Evolutionary conservation across 805 yeast genomes (phyloP).

Genomic region (Kuraishia borneana): DNA sequence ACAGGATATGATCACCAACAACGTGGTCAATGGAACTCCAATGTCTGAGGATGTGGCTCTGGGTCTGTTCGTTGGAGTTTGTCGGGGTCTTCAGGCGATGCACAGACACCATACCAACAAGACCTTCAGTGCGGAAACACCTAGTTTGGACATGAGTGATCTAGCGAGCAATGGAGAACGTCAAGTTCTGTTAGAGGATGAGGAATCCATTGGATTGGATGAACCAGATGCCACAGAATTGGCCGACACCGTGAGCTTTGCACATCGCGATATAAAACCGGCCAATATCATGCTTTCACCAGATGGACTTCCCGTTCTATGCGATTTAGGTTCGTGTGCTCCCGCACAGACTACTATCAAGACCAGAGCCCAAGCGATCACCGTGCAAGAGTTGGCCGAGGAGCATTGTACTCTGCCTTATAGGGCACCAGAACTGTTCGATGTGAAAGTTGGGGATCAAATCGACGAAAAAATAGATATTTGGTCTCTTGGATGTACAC

Average conservation of each 20-base stretch:
- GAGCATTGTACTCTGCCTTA: slow-evolving; percentile 82
- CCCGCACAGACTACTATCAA: slow-evolving; percentile 44
- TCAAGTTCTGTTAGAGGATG: slow-evolving; percentile 5
- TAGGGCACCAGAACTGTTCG: slow-evolving; percentile 84
- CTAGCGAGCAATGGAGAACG: slow-evolving; percentile 5
- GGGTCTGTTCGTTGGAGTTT: slow-evolving; percentile 51
- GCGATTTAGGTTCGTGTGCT: slow-evolving; percentile 76
- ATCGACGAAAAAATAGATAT: slow-evolving; percentile 73
- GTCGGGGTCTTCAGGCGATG: slow-evolving; percentile 67
- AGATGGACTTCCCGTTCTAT: slow-evolving; percentile 66
- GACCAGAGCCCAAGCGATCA: slow-evolving; percentile 59
- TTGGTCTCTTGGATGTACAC: slow-evolving; percentile 85
- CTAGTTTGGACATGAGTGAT: slow-evolving; percentile 1
- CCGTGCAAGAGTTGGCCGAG: slow-evolving; percentile 69
- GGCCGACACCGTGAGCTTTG: slow-evolving; percentile 52
- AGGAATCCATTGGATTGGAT: slow-evolving; percentile 4
- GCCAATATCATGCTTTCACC: slow-evolving; percentile 76
- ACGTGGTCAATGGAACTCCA: slow-evolving; percentile 40
- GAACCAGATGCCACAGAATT: slow-evolving; percentile 29
- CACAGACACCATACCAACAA: slow-evolving; percentile 43
- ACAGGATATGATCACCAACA: slow-evolving; percentile 66
- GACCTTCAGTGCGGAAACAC: slow-evolving; percentile 7
- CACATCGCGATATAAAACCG: slow-evolving; percentile 84
- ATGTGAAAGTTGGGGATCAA: slow-evolving; percentile 53
- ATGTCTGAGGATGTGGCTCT: slow-evolving; percentile 58